These are phyloP conservation scores for Parmelia sp. DNA, from an alignment of 495 filamentous ascomycete genomes.

Conservation along the genomic window DNA sequence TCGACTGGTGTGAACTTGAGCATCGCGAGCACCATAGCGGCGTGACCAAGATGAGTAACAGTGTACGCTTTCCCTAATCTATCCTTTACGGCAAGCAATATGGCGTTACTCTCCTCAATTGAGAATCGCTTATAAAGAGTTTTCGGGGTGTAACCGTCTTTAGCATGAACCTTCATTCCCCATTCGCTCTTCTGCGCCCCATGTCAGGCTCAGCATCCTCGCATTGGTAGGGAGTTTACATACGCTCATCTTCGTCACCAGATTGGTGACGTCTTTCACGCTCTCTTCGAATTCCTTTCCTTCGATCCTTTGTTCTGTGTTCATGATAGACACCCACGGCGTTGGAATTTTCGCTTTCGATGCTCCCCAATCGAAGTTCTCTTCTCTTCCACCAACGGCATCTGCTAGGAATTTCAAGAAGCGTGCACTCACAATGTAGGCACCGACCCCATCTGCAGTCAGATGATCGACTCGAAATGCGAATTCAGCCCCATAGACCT, in stretches of 20 bases:
- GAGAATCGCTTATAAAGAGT: constrained; percentile 10
- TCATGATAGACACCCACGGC: constrained; percentile 14
- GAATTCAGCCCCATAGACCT: constrained; percentile 6
- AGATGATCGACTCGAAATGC: constrained; percentile 11
- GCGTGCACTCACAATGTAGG: neutral
- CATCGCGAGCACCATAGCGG: constrained; percentile 11
- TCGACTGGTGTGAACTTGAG: constrained; percentile 3
- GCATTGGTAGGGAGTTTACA: neutral
- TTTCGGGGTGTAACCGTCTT: constrained; percentile 8
- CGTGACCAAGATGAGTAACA: constrained; percentile 13
- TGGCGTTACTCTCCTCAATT: constrained; percentile 3
- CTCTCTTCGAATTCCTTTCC: constrained; percentile 7
- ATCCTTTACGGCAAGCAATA: constrained; percentile 2
- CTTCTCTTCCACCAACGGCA: neutral
- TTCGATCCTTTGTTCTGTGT: neutral
- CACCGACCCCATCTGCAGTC: constrained; percentile 9
- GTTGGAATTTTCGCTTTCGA: neutral
- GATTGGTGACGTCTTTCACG: neutral
- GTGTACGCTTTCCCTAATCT: neutral
- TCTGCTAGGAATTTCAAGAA: neutral
- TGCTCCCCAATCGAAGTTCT: constrained; percentile 7
- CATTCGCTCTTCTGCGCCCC: constrained; percentile 10
- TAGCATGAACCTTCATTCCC: neutral
- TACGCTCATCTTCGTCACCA: constrained; percentile 3
- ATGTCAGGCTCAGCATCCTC: too few species aligned